These are phyloP conservation scores for Yarrowia alimentaria DNA, from an alignment of 805 yeast genomes.

Conservation along the genomic window DNA sequence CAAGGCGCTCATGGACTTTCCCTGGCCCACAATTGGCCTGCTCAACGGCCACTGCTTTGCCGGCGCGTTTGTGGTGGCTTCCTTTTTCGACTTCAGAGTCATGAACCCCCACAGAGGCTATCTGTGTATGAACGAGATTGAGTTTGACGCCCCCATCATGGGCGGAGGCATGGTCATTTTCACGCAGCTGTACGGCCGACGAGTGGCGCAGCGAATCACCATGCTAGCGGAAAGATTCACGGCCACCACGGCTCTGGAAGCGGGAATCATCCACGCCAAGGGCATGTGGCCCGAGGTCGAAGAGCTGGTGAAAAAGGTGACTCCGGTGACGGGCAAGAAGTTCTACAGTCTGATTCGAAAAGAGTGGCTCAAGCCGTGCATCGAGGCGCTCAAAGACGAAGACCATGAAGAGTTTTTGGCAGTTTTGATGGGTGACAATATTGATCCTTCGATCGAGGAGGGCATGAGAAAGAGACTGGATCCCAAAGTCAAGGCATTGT, in stretches of 20 bases:
- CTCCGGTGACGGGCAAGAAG: background rate
- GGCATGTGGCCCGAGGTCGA: constrained; percentile 41
- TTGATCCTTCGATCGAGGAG: constrained; percentile 1
- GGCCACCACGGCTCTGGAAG: constrained; percentile 35
- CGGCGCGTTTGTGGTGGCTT: constrained; percentile 43
- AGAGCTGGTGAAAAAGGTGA: constrained; percentile 34
- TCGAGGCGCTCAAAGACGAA: background rate
- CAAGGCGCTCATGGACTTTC: constrained; percentile 40
- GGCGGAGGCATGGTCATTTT: constrained; percentile 42
- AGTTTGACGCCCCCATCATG: constrained; percentile 42
- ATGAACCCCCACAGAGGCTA: constrained; percentile 43
- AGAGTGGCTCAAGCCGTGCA: background rate
- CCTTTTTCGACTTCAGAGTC: constrained; percentile 42
- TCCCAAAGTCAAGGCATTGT: constrained; percentile 3
- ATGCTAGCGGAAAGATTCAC: constrained; percentile 41
- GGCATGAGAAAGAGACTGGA: constrained; percentile 3
- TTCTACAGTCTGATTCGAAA: constrained; percentile 7
- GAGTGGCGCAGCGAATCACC: constrained; percentile 36
- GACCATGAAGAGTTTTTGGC: constrained; percentile 1
- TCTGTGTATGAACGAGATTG: constrained; percentile 43
- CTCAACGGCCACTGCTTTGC: constrained; percentile 46
- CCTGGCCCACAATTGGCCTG: constrained; percentile 44
- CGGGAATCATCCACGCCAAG: constrained; percentile 38
- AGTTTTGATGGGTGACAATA: background rate
- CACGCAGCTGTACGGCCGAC: constrained; percentile 37